Evolutionary conservation across 768 basidiomycete genomes (phyloP), one percentile per base, ranked within the genome.

Genomic region (Psilocybe sp.): DNA sequence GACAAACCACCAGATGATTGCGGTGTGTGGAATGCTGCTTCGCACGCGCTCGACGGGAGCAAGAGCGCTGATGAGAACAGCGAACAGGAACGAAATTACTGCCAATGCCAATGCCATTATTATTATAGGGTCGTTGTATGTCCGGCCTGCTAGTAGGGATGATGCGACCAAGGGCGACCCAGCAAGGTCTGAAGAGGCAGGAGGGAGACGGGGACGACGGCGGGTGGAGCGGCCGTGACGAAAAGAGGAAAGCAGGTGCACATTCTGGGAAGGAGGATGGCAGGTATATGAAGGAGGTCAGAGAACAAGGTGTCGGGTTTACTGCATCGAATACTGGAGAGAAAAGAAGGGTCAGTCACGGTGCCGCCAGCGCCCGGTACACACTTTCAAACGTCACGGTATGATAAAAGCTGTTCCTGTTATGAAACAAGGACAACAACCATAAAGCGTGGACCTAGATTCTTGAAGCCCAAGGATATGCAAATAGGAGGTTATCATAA

Each of bases 1-100:
- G 18, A 74, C 61, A 4, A 84, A 70, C 83, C 83, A 85, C 0
- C 67, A 52, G 14, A 79, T 68, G 34, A 84, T 71, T 43, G 79
- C 71, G 9, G 79, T 54, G 31, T 66, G 71, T 0, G 77, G 70
- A 19, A 81, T 65, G 55, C 76, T 80, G 39, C 62, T 67, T 52
- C 73, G 69, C 47, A 78, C 69, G 55, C 77, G 75, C 47, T 69
- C 73, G 36, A 76, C 60, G 31, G 76, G 68, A 14, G 75, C 53
- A 42, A 80, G 68, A 4, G 64, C 59, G 10, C 66, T 64, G 46
- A 80, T 63, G 34, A 81, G 54, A 23, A 47, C 61, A n/a, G 66
- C 66, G 55, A 71, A 78, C 37, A 75, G 49, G 56, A 83, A 73
- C 16, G 79, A 77, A 33, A 79, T 49, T 19, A 63, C 67, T 37